These are phyloP conservation scores for Telopea speciosissima DNA, from an alignment of 177 flowering plant genomes.

Conservation along the genomic window DNA sequence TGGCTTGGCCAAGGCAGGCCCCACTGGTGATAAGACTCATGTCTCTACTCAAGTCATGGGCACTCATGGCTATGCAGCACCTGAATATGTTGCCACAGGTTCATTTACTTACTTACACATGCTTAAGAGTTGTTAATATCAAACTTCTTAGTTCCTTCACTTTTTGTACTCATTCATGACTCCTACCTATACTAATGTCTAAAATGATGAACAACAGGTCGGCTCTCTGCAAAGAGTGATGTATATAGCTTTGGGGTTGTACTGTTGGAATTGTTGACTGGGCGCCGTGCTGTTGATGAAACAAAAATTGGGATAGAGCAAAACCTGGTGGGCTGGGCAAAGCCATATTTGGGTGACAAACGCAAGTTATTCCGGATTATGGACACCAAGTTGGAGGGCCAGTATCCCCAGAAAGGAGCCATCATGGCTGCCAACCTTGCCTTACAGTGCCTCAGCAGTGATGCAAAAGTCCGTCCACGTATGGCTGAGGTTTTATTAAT, in stretches of 20 bases:
- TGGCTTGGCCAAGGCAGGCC: slow-evolving; percentile 88
- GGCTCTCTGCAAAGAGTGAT: slow-evolving; percentile 77
- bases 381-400: slow-evolving; percentile 84
- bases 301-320: slow-evolving; percentile 54
- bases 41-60: slow-evolving; percentile 90
- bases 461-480: slow-evolving; percentile 58
- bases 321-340: slow-evolving; percentile 79
- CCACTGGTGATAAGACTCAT: slow-evolving; percentile 83
- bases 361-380: slow-evolving; percentile 65
- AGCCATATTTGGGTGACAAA: slow-evolving; percentile 63
- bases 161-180: background rate
- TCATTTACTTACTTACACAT: background rate
- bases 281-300: slow-evolving; percentile 74
- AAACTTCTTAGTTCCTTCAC: background rate
- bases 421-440: slow-evolving; percentile 53
- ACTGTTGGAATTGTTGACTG: slow-evolving; percentile 66
- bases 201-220: slow-evolving; percentile 44
- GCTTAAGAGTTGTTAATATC: background rate
- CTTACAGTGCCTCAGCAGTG: slow-evolving; percentile 49
- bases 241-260: slow-evolving; percentile 95
- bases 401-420: slow-evolving; percentile 78
- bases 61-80: slow-evolving; percentile 90
- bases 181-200: slow-evolving; percentile 5
- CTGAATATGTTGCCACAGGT: slow-evolving; percentile 91
- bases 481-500: slow-evolving; percentile 67